Conservation (phyloP, 169 alveolate species). For the Amoebophrya sp. region DNA sequence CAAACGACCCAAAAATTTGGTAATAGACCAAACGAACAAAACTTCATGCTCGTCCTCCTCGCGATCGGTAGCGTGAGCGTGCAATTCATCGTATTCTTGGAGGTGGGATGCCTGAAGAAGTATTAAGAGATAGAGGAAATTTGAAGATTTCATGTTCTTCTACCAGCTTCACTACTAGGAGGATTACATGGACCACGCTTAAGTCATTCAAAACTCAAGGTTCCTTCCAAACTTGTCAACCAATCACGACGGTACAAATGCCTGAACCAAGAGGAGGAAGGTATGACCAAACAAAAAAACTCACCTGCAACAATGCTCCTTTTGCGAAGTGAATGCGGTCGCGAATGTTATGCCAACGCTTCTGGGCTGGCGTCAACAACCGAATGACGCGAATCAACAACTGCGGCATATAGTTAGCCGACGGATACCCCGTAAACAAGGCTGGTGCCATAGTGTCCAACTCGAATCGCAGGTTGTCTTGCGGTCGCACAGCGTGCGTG, state of each 20-base stretch:
- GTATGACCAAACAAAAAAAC: too few species aligned
- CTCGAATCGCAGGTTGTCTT: not conserved
- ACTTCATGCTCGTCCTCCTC: not conserved
- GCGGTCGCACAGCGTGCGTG: slow-evolving; percentile 22
- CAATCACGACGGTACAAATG: too few species aligned
- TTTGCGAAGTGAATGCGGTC: slow-evolving; percentile 4
- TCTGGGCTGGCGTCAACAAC: not conserved
- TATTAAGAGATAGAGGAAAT: too few species aligned
- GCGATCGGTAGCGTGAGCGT: not conserved
- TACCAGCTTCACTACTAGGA: too few species aligned
- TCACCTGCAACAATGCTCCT: not conserved
- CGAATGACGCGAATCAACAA: not conserved
- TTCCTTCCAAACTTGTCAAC: too few species aligned
- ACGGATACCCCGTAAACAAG: not conserved
- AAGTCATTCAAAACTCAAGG: too few species aligned
- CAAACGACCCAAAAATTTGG: not conserved
- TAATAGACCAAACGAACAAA: not conserved
- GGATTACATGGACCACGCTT: too few species aligned
- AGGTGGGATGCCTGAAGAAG: not conserved
- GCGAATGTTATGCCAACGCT: not conserved
- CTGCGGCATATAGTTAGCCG: not conserved
- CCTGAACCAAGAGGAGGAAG: too few species aligned
- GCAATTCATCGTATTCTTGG: not conserved
- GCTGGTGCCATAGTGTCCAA: not conserved
- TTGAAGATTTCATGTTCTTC: too few species aligned